phyloP scores from a whole-genome alignment of 176 grass and related monocot genomes.

The Panicum miliaceum region DNA sequence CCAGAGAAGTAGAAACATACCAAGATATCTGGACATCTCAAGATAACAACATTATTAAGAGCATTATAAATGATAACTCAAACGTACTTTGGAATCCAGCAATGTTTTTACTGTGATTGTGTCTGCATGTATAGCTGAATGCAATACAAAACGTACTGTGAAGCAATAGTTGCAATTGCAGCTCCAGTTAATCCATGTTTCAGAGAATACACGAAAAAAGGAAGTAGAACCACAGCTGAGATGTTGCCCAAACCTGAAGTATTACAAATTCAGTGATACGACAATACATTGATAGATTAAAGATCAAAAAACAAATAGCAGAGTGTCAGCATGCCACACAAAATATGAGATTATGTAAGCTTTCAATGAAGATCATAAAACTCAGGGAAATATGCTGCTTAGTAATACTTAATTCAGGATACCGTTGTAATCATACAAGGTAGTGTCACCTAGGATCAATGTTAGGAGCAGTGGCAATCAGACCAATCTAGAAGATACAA shows the following conservation, averaged over 20 bases:
- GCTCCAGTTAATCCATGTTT: constrained; percentile 29
- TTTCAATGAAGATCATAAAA: constrained; percentile 14
- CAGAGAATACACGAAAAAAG: constrained; percentile 22
- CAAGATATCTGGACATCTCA: constrained; percentile 40
- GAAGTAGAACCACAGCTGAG: constrained; percentile 29
- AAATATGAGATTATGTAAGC: neutral
- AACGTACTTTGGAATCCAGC: neutral
- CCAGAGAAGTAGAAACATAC: constrained; percentile 62
- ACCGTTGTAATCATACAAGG: neutral
- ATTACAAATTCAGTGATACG: neutral
- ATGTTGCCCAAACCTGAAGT: constrained; percentile 31
- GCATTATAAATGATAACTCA: constrained; percentile 4
- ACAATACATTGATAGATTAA: neutral
- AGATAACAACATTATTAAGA: neutral
- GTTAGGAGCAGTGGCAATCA: neutral
- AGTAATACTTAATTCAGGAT: neutral
- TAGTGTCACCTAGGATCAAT: neutral
- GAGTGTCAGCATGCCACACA: neutral
- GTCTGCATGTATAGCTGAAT: neutral
- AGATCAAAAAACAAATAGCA: neutral
- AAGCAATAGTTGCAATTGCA: constrained; percentile 24
- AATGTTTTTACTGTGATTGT: neutral
- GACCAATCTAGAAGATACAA: constrained; percentile 1
- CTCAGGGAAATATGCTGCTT: neutral
- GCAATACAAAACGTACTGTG: constrained; percentile 10